These are phyloP conservation scores for Bremia lactucae DNA, from an alignment of 352 stramenopile species.

Conservation along the genomic window DNA sequence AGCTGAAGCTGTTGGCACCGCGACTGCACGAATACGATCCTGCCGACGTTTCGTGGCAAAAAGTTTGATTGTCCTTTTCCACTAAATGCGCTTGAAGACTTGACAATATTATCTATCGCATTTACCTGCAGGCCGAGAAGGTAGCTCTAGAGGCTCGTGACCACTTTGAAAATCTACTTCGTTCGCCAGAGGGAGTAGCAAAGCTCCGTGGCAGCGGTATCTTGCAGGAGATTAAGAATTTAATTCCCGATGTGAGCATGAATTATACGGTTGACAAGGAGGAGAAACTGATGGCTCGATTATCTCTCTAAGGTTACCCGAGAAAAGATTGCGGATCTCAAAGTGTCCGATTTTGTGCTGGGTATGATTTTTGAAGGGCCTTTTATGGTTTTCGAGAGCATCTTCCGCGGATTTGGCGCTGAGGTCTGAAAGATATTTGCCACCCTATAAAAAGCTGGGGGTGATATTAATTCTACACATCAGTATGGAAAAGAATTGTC, in stretches of 20 bases:
- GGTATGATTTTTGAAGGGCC: conserved; percentile 70
- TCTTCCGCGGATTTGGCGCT: conserved; percentile 50
- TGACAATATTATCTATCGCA: too few relatives aligned
- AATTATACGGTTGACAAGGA: neutral
- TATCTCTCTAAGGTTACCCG: conserved; percentile 29
- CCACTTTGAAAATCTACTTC: conserved; percentile 37
- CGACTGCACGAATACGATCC: conserved; percentile 54
- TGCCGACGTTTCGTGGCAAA: conserved; percentile 37
- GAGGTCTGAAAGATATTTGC: conserved; percentile 28
- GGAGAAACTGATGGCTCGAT: neutral
- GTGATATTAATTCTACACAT: too few relatives aligned
- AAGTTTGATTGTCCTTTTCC: conserved; percentile 18
- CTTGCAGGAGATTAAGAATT: conserved; percentile 48
- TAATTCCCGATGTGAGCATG: conserved; percentile 44
- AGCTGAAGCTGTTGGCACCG: conserved; percentile 53
- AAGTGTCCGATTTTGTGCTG: conserved; percentile 71
- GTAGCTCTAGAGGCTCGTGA: conserved; percentile 37
- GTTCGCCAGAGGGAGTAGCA: conserved; percentile 42
- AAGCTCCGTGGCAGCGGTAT: conserved; percentile 39
- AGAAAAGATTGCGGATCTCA: conserved; percentile 62
- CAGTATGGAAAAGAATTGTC: conserved; percentile 83
- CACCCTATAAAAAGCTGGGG: conserved; percentile 1
- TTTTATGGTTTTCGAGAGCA: conserved; percentile 47
- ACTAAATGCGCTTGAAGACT: too few relatives aligned
- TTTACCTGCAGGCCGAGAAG: conserved; percentile 32